Conservation (phyloP, 148 eudicot genomes). For the Gaultheria prostrata region DNA sequence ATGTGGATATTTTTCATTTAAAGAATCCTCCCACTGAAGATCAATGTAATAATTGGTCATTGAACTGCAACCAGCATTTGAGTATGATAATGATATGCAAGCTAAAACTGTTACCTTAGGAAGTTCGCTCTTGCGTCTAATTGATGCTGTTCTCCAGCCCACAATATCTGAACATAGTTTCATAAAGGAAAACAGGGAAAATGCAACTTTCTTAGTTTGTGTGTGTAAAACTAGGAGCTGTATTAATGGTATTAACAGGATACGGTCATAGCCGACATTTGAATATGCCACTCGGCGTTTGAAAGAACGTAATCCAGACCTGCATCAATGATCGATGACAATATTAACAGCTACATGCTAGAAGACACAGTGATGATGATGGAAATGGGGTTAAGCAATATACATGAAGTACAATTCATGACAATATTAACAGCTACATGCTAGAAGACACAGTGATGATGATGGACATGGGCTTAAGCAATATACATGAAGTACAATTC, state of each 20-base stretch:
- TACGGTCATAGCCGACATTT: conserved; percentile 97
- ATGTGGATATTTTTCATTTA: conserved; percentile 55
- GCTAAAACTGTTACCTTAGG: conserved; percentile 60
- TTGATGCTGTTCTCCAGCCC: conserved; percentile 97
- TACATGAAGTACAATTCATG: conserved; percentile 65
- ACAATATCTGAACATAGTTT: conserved; percentile 64
- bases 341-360: not conserved
- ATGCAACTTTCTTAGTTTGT: not conserved
- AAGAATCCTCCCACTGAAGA: conserved; percentile 48
- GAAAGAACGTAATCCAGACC: conserved; percentile 81
- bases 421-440: not conserved
- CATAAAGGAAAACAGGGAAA: conserved; percentile 42
- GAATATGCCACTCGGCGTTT: conserved; percentile 87
- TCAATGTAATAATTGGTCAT: conserved; percentile 21
- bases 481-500: conserved; percentile 71
- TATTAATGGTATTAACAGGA: conserved; percentile 37
- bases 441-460: not conserved
- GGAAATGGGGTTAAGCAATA: conserved; percentile 23
- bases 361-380: not conserved
- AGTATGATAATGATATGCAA: conserved; percentile 15
- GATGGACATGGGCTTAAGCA: not conserved
- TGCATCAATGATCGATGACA: conserved; percentile 32
- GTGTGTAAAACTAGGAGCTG: not conserved
- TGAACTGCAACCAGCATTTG: conserved; percentile 10
- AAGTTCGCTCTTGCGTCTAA: conserved; percentile 72